These are phyloP conservation scores for Monosporozyma servazzii DNA, from an alignment of 805 yeast genomes.

Conservation along the genomic window DNA sequence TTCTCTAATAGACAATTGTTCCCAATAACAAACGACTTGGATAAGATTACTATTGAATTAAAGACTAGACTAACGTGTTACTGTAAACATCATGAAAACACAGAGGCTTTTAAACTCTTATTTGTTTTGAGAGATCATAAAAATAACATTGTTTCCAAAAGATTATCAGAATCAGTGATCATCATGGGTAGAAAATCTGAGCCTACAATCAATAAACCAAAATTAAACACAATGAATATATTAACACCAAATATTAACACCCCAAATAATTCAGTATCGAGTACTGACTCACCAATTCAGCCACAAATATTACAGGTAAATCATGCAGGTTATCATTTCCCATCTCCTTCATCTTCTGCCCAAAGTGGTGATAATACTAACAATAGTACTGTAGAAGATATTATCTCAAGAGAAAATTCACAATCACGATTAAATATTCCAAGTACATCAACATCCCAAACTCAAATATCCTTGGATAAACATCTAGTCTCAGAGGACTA, in stretches of 20 bases:
- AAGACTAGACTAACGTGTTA: constrained; percentile 84
- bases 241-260: background rate
- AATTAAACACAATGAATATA: background rate
- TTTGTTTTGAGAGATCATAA: constrained; percentile 55
- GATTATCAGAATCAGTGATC: constrained; percentile 65
- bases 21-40: constrained; percentile 61
- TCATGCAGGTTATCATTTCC: constrained; percentile 16
- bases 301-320: background rate
- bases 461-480: background rate
- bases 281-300: background rate
- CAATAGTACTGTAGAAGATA: constrained; percentile 9
- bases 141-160: constrained; percentile 62
- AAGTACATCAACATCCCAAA: background rate
- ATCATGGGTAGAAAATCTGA: constrained; percentile 93
- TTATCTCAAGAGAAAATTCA: background rate
- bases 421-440: background rate
- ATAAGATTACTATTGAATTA: constrained; percentile 34
- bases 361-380: constrained; percentile 38
- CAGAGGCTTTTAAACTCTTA: constrained; percentile 70
- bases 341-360: constrained; percentile 56
- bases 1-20: constrained; percentile 86
- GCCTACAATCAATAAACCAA: background rate
- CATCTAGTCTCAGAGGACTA: background rate
- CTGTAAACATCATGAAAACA: constrained; percentile 88
- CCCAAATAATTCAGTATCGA: background rate